phyloP scores from a whole-genome alignment of 495 filamentous ascomycete species.

The Neurospora sp. region DNA sequence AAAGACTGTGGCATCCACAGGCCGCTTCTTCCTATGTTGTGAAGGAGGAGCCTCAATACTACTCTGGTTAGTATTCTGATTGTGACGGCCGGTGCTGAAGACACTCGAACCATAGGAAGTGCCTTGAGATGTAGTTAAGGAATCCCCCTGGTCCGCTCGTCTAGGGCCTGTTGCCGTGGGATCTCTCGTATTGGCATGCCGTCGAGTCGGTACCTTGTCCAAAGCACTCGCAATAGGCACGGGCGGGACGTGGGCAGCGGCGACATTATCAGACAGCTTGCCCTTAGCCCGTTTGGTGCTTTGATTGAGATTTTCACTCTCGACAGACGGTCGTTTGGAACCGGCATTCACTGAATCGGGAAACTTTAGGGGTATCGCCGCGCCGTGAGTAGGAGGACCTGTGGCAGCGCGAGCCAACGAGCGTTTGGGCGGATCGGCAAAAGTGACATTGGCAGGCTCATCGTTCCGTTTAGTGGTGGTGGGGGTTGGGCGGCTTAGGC shows the following conservation, averaged over 20 bases:
- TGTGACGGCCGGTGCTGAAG: constrained; percentile 12
- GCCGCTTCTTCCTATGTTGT: background rate
- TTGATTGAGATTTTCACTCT: background rate
- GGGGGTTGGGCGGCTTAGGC: background rate
- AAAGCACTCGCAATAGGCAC: constrained; percentile 4
- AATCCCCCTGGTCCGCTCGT: background rate
- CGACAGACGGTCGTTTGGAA: constrained; percentile 9
- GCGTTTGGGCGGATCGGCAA: background rate
- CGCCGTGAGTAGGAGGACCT: background rate
- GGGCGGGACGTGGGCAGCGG: background rate
- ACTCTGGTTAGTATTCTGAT: constrained; percentile 17
- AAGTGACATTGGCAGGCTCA: background rate
- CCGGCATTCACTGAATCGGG: background rate
- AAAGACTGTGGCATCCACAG: background rate
- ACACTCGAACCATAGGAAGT: constrained; percentile 14
- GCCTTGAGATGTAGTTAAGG: constrained; percentile 10
- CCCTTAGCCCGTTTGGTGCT: constrained; percentile 6
- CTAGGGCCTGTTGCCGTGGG: background rate
- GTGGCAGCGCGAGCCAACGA: background rate
- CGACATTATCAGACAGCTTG: background rate
- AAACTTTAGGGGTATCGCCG: background rate
- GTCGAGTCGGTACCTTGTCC: constrained; percentile 13
- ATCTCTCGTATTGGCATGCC: background rate
- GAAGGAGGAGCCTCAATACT: constrained; percentile 9
- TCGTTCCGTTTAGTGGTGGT: background rate